Percentiles rank a stretch among this genome's conserved stretches.
Conservation (phyloP, 2,329 filamentous ascomycete species). For the Aspergillus oerlinghausenensis region DNA sequence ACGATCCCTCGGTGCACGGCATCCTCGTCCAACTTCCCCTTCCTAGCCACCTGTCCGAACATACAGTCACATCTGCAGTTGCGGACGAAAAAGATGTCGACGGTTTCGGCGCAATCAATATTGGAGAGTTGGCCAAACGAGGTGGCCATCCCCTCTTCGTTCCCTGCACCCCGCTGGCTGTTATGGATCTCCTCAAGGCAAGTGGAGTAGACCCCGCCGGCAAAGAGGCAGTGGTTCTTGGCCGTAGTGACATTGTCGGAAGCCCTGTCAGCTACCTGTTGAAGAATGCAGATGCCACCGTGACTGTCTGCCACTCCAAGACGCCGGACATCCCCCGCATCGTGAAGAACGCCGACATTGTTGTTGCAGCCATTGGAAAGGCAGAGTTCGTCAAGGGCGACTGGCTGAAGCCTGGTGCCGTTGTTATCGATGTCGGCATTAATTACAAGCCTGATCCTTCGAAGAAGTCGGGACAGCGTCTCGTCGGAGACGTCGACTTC, state of each 20-base stretch:
- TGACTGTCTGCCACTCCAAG: constrained; percentile 92
- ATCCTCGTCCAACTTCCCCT: constrained; percentile 92
- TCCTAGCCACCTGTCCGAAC: constrained; percentile 84
- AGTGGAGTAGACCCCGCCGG: constrained; percentile 77
- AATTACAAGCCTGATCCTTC: constrained; percentile 88
- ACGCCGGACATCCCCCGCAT: constrained; percentile 69
- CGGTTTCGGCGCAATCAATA: constrained; percentile 89
- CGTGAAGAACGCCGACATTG: constrained; percentile 78
- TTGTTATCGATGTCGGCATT: constrained; percentile 96
- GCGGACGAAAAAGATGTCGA: constrained; percentile 95
- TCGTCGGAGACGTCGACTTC: constrained; percentile 94
- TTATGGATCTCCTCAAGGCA: constrained; percentile 87
- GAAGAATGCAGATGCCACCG: constrained; percentile 92
- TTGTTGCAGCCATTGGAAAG: constrained; percentile 87
- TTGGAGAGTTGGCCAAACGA: constrained; percentile 93
- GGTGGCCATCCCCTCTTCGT: constrained; percentile 85
- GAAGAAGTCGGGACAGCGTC: constrained; percentile 85
- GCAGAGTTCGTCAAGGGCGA: constrained; percentile 87
- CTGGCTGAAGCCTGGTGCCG: constrained; percentile 90
- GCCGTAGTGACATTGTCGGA: constrained; percentile 94
- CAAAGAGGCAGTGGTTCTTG: constrained; percentile 91
- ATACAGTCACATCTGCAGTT: constrained; percentile 83
- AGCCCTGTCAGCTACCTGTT: constrained; percentile 94
- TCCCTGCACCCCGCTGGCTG: constrained; percentile 94
- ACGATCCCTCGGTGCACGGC: constrained; percentile 79